Evolutionary conservation across 177 flowering plant genomes (phyloP).

Genomic region (Vitis hybrid): DNA sequence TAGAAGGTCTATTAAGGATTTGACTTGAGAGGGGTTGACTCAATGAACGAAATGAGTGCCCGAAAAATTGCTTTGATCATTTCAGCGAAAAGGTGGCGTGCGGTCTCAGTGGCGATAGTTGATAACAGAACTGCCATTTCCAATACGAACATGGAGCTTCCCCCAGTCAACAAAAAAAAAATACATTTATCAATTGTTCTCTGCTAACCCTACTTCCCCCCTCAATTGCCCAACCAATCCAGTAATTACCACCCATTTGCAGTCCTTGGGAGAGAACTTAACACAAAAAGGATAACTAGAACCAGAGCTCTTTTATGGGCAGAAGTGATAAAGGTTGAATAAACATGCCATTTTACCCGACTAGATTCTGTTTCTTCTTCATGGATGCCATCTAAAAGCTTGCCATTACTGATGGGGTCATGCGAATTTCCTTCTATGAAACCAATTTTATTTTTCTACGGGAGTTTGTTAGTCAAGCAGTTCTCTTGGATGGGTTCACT

Average conservation of each 20-base stretch:
- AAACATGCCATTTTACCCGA: slow-evolving; percentile 73
- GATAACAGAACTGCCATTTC: slow-evolving; percentile 74
- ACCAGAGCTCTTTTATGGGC: slow-evolving; percentile 85
- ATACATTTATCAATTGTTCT: slow-evolving; percentile 48
- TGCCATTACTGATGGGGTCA: slow-evolving; percentile 11
- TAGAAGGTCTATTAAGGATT: slow-evolving; percentile 71
- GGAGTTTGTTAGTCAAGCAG: slow-evolving; percentile 7
- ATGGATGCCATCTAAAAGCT: slow-evolving; percentile 16
- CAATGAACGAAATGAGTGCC: slow-evolving; percentile 80
- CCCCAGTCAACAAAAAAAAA: slow-evolving; percentile 60
- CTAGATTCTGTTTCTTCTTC: slow-evolving; percentile 71
- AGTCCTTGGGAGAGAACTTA: slow-evolving; percentile 72
- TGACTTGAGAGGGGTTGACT: slow-evolving; percentile 71
- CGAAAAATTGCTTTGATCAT: slow-evolving; percentile 68
- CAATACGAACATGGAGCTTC: slow-evolving; percentile 66
- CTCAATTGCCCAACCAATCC: slow-evolving; percentile 88
- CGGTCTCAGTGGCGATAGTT: slow-evolving; percentile 63
- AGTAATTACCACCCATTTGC: slow-evolving; percentile 84
- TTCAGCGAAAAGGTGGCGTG: slow-evolving; percentile 57
- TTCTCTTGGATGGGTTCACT: slow-evolving; percentile 37
- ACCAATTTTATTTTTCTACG: slow-evolving; percentile 29
- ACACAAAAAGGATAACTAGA: slow-evolving; percentile 69
- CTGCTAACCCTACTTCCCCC: slow-evolving; percentile 40
- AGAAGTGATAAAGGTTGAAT: slow-evolving; percentile 59
- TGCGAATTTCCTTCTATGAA: slow-evolving; percentile 39